Base-by-base conservation (phyloP, 306 rosid genomes). In the Mucuna pruriens region DNA sequence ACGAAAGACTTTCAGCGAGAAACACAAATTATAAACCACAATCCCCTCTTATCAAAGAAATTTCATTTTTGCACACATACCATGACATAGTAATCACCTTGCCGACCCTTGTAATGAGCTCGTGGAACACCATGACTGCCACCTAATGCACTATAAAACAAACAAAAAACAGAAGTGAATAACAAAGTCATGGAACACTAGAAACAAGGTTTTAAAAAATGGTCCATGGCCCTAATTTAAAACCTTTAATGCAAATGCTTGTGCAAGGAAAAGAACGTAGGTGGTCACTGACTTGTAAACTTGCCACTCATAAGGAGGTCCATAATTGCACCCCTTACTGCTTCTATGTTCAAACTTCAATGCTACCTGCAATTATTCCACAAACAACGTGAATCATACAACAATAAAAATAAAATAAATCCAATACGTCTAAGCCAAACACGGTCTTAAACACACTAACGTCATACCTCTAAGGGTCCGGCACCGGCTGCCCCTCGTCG, bases 101-200 rank as follows among this genome's bases (percentile, higher is more conserved):
- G 97, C 55, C 90, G 88, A 25, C 99, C 99, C 85, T 93, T 95
- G 85, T 48, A 90, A 86, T 95, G 97, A 77, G 93, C 97, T 48
- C 84, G 86, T 0, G 99, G 98, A 78, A 95, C 98, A 13, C 99
- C 99, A 66, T 95, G 99, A 84, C 94, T 90, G 72, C 98, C 98
- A 61, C 99, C 97, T 52, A 95, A 88, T 69, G 88, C 88, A 85
- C 99, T 95, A 86, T 10, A 84, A 63, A 23, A 26, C 9, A 20
- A 55, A 10, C 8, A 3, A 22, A 3, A 55, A 26, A n/a, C n/a
- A 49, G 22, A 23, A 3, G 31, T 57, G 3, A 57, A 23, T 23
- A 4, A 57, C 31, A 9, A 19, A 20, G 33, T 9, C 31, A 22
- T 57, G n/a, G n/a, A 23, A 57, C 63, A 55, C 22, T 55, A 1